These are phyloP conservation scores for Yamadazyma endophytica DNA, from an alignment of 805 yeast genomes.

Conservation along the genomic window DNA sequence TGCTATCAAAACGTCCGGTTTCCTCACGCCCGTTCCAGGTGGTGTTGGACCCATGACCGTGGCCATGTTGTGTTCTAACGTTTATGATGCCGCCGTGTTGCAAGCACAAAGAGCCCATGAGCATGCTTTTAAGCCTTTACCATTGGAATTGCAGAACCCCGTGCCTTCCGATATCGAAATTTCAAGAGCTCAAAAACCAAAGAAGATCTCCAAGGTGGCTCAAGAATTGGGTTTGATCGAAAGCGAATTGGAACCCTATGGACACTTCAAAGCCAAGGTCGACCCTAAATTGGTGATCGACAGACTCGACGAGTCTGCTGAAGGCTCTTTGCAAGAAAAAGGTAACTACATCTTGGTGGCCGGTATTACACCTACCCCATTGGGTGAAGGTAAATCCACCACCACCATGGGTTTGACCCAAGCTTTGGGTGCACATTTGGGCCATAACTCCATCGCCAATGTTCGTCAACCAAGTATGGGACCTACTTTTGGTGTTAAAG, in stretches of 20 bases:
- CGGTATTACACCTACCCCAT: slow-evolving; percentile 82
- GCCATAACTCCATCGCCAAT: slow-evolving; percentile 67
- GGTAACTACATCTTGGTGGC: slow-evolving; percentile 76
- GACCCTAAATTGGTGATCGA: slow-evolving; percentile 38
- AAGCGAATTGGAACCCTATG: slow-evolving; percentile 69
- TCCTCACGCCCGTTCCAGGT: slow-evolving; percentile 86
- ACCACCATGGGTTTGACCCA: slow-evolving; percentile 81
- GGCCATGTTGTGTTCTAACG: slow-evolving; percentile 74
- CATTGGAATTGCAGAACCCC: slow-evolving; percentile 53
- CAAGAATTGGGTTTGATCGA: slow-evolving; percentile 63
- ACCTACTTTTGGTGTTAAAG: slow-evolving; percentile 83
- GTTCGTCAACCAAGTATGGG: slow-evolving; percentile 90
- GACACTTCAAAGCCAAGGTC: slow-evolving; percentile 74
- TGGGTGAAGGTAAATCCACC: slow-evolving; percentile 84
- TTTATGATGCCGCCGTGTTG: slow-evolving; percentile 62
- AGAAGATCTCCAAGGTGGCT: slow-evolving; percentile 65
- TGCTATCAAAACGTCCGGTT: slow-evolving; percentile 51
- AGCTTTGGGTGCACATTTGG: slow-evolving; percentile 73
- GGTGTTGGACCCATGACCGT: slow-evolving; percentile 94
- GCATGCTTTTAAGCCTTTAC: slow-evolving; percentile 50
- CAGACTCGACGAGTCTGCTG: slow-evolving; percentile 57
- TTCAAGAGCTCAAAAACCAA: slow-evolving; percentile 72
- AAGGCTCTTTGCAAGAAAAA: slow-evolving; percentile 57
- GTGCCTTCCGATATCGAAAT: slow-evolving; percentile 81
- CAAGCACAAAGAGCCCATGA: slow-evolving; percentile 46